Conservation (phyloP, 495 filamentous ascomycete species). For the Lasiosphaeris hirsuta region DNA sequence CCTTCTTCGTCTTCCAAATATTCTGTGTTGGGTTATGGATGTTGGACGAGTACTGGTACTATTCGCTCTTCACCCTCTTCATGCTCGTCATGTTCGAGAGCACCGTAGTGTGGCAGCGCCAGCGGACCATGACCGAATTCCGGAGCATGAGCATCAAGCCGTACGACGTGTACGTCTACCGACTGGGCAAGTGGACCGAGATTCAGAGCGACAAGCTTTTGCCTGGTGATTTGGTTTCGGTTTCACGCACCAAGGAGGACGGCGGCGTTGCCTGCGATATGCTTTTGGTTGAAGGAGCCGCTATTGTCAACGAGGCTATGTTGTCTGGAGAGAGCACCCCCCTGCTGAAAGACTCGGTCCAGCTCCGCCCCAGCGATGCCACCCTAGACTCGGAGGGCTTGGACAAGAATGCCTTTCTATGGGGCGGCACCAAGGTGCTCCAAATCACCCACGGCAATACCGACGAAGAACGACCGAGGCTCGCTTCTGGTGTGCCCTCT, state of each 20-base stretch:
- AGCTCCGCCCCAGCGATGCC: conserved; percentile 83
- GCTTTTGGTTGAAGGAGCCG: conserved; percentile 87
- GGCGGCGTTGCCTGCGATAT: conserved; percentile 97
- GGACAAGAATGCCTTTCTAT: conserved; percentile 95
- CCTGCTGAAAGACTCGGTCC: conserved; percentile 91
- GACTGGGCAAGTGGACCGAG: conserved; percentile 81
- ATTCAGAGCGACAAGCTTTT: conserved; percentile 90
- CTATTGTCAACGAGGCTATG: conserved; percentile 99
- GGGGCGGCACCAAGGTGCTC: conserved; percentile 94
- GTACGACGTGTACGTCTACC: conserved; percentile 87
- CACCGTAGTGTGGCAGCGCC: conserved; percentile 98
- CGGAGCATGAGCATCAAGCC: conserved; percentile 99
- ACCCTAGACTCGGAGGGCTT: conserved; percentile 82
- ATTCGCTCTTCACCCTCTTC: conserved; percentile 96
- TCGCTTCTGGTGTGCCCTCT: conserved; percentile 66
- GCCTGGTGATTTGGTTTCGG: conserved; percentile 94
- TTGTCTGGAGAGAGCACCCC: conserved; percentile 97
- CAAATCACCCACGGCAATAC: conserved; percentile 84
- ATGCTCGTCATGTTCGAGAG: conserved; percentile 98
- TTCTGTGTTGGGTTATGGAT: conserved; percentile 99
- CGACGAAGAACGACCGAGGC: conserved; percentile 63
- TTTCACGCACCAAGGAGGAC: conserved; percentile 93
- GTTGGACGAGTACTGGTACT: conserved; percentile 99
- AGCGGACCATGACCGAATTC: conserved; percentile 95
- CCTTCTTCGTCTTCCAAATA: conserved; percentile 98